Evolutionary conservation across 768 basidiomycete species (phyloP), one percentile per base, ranked within the genome.

Genomic region (Filobasidium wieringae): DNA sequence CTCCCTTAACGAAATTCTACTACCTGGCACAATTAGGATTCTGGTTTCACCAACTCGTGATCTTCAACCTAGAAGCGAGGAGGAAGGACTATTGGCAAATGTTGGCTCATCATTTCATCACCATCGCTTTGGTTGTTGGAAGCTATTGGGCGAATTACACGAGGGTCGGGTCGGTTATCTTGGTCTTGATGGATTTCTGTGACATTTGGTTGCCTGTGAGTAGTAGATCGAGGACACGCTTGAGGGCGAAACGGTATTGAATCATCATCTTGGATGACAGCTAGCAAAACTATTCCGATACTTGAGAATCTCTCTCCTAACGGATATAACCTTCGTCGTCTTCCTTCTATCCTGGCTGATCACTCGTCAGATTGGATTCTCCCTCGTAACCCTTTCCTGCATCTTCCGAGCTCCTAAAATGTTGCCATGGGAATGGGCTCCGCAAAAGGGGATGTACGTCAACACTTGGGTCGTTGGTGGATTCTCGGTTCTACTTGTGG

Each of bases 51-150:
- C 90, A 92, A 74, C 79, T 95, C 11, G 78, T 96, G 61, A 84
- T 93, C 58, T 80, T 99, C 72, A 88, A 96, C 73, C 84, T 91
- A 27, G 95, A 99, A 73, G 89, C 84, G 36, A 81, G 83, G 55
- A 79, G 95, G 57, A 90, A 88, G 71, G 95, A 99, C 73, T 89
- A 96, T 73, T 77, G 78, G 66, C 93, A 96, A 75, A 96, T 96
- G 93, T 86, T 96, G 81, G 77, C 84, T 26, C 95, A 99, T 76
- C 95, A 99, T 71, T 70, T 93, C 65, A 85, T 97, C 64, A 93
- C 91, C 12, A 80, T 91, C 60, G 68, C 79, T 50, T 81, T 99
- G 61, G 82, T 96, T 75, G 74, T 78, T 32, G 67, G 77, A 37
- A 90, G 87, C 72, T 97, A 95, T 75, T 79, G 79, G 60, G 81